Evolutionary conservation across 2,329 filamentous ascomycete species (phyloP).

Genomic region (Microascus cirrosus): DNA sequence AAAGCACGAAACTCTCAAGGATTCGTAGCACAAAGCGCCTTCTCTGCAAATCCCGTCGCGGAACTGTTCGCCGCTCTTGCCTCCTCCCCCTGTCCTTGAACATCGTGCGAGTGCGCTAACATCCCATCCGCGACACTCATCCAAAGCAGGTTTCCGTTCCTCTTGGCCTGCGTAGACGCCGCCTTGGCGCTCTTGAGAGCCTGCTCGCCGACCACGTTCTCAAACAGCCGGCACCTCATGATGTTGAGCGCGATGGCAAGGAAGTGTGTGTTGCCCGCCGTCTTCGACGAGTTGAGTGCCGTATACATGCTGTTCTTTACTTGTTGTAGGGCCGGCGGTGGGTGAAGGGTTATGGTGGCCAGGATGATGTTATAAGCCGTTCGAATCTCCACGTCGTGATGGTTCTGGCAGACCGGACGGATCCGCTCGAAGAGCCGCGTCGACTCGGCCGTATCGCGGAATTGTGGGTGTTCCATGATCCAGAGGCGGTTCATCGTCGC

Average conservation of each 20-base stretch:
- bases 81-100: conserved; percentile 50
- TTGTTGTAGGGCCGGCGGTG: conserved; percentile 56
- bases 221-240: conserved; percentile 76
- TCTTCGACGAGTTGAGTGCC: conserved; percentile 59
- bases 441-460: conserved; percentile 47
- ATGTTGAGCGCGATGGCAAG: conserved; percentile 75
- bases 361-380: conserved; percentile 69
- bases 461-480: conserved; percentile 55
- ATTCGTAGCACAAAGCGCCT: conserved; percentile 4
- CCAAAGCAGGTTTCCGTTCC: conserved; percentile 63
- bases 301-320: conserved; percentile 69
- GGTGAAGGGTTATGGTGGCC: conserved; percentile 53
- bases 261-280: conserved; percentile 64
- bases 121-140: conserved; percentile 72
- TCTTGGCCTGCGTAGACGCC: conserved; percentile 54
- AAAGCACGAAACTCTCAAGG: neutral
- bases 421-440: conserved; percentile 53
- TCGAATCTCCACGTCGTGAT: conserved; percentile 63
- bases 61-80: conserved; percentile 26
- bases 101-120: conserved; percentile 63
- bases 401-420: conserved; percentile 54
- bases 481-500: conserved; percentile 58
- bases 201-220: conserved; percentile 70
- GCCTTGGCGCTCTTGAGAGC: conserved; percentile 66
- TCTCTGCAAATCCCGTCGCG: conserved; percentile 16